Base-by-base conservation (phyloP, 192 early-diverging fungal genomes). In the Funneliformis mosseae region DNA sequence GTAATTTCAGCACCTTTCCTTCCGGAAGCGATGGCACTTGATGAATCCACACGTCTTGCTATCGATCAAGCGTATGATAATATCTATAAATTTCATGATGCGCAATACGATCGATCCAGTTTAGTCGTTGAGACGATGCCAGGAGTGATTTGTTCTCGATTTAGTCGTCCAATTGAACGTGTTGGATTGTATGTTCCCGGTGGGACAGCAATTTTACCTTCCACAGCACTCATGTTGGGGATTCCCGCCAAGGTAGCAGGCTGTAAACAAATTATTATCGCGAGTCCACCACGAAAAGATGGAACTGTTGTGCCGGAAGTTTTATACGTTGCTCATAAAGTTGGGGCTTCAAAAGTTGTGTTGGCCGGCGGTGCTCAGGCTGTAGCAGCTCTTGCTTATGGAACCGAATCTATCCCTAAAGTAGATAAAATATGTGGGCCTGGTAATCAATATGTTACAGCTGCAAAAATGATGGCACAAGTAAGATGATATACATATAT, bases 341-440 rank as follows among this genome's bases (percentile, higher is more conserved):
- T 98, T 59, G 97, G 97, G 8, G 98, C 96, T n/a, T 89, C 93
- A 4, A 91, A 93, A 72, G 92, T 99, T 74, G 87, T 99, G 60
- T 87, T 92, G 74, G 98, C 97, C 3, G 98, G 98, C 75, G 98
- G 98, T 70, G 97, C 98, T 4, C 98, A 99, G 84, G 98, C 97
- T 7, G 94, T 99, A 61, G 98, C 96, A 25, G 97, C 97, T 11
- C 94, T 99, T 94, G 98, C 98, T n/a, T 98, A 98, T 81, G 98
- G 98, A 50, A 99, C 98, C 5, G 93, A 95, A 82, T 90, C 90
- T 0, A 93, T 98, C 60, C 96, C 97, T 73, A 99, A 99, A 87
- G 98, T 99, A 10, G 98, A 99, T 86, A 99, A 99, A 92, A 99
- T 99, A 84, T 99, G 97, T 86, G 98, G 98, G 41, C 98, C 98